Conservation (phyloP, 2,329 filamentous ascomycete genomes). For the Davidsoniella neocaledoniae region DNA sequence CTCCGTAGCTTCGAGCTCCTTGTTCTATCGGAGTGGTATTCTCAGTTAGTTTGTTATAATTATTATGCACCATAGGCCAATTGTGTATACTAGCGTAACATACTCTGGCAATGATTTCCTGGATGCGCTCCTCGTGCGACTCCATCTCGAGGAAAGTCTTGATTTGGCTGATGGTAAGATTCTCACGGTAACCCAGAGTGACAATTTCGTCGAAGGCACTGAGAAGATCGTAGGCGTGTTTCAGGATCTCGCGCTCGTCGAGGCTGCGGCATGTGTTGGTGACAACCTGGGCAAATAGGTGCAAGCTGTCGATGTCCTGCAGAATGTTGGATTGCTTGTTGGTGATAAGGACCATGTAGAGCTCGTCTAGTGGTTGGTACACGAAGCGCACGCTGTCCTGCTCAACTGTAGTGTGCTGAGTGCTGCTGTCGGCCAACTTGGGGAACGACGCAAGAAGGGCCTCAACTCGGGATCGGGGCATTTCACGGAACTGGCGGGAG, state of each 20-base stretch:
- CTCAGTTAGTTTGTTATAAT: conserved; percentile 12
- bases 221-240: conserved; percentile 89
- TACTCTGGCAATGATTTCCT: conserved; percentile 90
- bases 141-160: conserved; percentile 99
- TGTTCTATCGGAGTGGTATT: conserved; percentile 48
- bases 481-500: conserved; percentile 94
- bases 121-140: conserved; percentile 94
- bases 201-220: conserved; percentile 96
- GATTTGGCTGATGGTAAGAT: conserved; percentile 90
- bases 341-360: conserved; percentile 99
- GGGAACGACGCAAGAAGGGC: conserved; percentile 92
- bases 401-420: conserved; percentile 95
- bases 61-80: not conserved
- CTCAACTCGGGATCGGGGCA: conserved; percentile 92
- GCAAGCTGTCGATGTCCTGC: conserved; percentile 95
- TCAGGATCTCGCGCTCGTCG: conserved; percentile 87
- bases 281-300: conserved; percentile 94
- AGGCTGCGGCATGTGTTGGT: conserved; percentile 90
- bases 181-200: conserved; percentile 88
- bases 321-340: conserved; percentile 99
- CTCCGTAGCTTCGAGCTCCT: conserved; percentile 93
- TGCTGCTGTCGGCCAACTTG: conserved; percentile 88
- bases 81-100: conserved; percentile 16
- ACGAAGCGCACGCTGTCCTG: conserved; percentile 99
- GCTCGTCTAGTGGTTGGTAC: conserved; percentile 95